Base-by-base conservation (phyloP, 116 monocot species). In the Trichopus zeylanicus region DNA sequence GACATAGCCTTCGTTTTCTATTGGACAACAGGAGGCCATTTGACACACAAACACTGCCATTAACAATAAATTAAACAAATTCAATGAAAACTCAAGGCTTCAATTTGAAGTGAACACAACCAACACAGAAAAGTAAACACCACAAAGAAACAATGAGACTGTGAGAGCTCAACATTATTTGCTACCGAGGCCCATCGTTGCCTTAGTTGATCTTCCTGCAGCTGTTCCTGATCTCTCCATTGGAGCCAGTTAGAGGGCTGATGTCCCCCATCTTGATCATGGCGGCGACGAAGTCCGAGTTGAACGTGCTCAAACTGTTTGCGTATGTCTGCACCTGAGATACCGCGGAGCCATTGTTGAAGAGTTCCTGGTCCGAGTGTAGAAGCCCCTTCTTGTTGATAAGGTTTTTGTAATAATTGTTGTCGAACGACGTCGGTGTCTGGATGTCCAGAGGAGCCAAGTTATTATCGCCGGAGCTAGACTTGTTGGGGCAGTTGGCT, bases 361-460 rank as follows among this genome's bases (percentile, higher is more conserved):
- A 73, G 10, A 73, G 66, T 18, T 60, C 53, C 20, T 73, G 66
- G 46, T 73, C 66, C 0, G 73, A 73, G 37, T 73, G 73, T n/a
- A n/a, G n/a, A n/a, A n/a, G n/a, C n/a, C n/a, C n/a, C n/a, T n/a
- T n/a, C n/a, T n/a, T n/a, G n/a, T 52, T 59, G 9, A 73, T 37
- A 25, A 73, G 59, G 24, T 73, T 73, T 30, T 60, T 46, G 58
- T 29, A 73, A 26, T 73, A 73, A 15, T 66, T 37, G 73, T 66
- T 73, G 53, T 65, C 66, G 25, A 66, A 73, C 16, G 31, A 13
- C 3, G 0, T 66, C 12, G 53, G 32, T 33, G 72, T 76, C 23
- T 60, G 57, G 29, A 60, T 7, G 31, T 81, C 81, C 0, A 76
- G 42, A 32, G 81, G 76, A 12, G 81, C 53, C 7, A 73, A 61